phyloP scores from a whole-genome alignment of 805 yeast genomes.

The Candida insectalens region DNA sequence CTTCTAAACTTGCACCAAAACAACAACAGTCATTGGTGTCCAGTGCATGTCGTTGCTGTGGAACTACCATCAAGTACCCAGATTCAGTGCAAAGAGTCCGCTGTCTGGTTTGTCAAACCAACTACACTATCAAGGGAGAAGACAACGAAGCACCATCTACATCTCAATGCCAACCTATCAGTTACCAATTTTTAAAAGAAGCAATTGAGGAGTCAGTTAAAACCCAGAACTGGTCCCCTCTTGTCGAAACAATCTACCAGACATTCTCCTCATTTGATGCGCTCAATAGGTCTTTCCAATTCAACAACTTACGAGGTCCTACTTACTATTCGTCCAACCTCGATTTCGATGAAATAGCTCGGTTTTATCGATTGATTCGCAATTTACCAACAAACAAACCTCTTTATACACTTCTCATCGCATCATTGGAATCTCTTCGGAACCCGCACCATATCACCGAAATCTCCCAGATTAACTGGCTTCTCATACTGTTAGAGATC shows the following conservation, averaged over 20 bases:
- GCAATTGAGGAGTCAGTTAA: constrained; percentile 21
- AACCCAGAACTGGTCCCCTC: constrained; percentile 49
- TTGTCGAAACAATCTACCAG: constrained; percentile 29
- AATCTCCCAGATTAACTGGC: constrained; percentile 42
- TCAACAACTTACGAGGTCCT: constrained; percentile 16
- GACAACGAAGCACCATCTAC: too few relatives aligned
- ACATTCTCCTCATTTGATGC: constrained; percentile 38
- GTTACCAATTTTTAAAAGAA: not conserved
- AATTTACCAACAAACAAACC: constrained; percentile 56
- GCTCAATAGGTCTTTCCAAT: constrained; percentile 48
- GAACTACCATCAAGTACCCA: constrained; percentile 8
- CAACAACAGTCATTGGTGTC: too few relatives aligned
- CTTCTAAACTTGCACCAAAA: too few relatives aligned
- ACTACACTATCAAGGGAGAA: not conserved
- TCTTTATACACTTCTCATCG: constrained; percentile 40
- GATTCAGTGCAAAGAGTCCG: constrained; percentile 5
- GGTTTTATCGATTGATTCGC: constrained; percentile 35
- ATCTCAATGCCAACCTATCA: too few relatives aligned
- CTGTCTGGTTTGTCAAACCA: constrained; percentile 10
- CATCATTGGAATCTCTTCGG: constrained; percentile 42
- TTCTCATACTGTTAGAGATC: constrained; percentile 57
- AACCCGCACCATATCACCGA: constrained; percentile 33
- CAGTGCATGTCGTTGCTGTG: constrained; percentile 12
- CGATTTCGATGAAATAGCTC: constrained; percentile 35
- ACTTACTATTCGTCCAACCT: constrained; percentile 38